These are phyloP conservation scores for Hypoxylon fuscum DNA, from an alignment of 495 filamentous ascomycete species.

Conservation along the genomic window DNA sequence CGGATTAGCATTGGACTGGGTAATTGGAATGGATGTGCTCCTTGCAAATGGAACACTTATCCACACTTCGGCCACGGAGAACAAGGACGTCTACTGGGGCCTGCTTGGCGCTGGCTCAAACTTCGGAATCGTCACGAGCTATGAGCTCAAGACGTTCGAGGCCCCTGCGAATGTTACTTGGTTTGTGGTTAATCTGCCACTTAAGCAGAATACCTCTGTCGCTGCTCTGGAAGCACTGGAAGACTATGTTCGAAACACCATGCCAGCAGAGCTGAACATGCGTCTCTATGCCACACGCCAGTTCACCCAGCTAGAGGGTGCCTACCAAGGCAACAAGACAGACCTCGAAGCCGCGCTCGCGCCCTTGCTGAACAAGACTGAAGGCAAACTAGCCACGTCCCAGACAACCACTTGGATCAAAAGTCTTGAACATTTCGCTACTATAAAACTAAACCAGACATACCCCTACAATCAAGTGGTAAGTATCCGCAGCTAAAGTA, in stretches of 20 bases:
- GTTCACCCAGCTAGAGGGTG: constrained; percentile 53
- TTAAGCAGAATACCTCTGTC: constrained; percentile 48
- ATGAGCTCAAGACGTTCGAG: constrained; percentile 55
- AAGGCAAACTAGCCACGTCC: constrained; percentile 43
- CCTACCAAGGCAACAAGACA: constrained; percentile 50
- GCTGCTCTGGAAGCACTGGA: constrained; percentile 50
- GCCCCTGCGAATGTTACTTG: constrained; percentile 52
- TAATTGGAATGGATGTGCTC: constrained; percentile 51
- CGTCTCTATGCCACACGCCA: constrained; percentile 51
- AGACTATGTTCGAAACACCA: constrained; percentile 46
- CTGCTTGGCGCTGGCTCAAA: constrained; percentile 54
- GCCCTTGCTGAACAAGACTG: constrained; percentile 49
- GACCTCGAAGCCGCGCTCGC: constrained; percentile 46
- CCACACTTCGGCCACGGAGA: constrained; percentile 49
- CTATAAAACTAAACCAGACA: constrained; percentile 51
- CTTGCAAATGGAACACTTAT: constrained; percentile 55
- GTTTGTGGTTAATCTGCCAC: constrained; percentile 48
- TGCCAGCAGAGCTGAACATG: constrained; percentile 57
- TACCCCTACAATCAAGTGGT: constrained; percentile 52
- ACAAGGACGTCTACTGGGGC: constrained; percentile 57
- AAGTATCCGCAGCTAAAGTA: no score
- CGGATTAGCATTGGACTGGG: constrained; percentile 57
- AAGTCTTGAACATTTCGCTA: constrained; percentile 53
- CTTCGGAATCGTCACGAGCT: constrained; percentile 53
- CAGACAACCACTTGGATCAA: constrained; percentile 54